These are phyloP conservation scores for Prunus padus DNA, from an alignment of 306 rosid species.

Conservation along the genomic window DNA sequence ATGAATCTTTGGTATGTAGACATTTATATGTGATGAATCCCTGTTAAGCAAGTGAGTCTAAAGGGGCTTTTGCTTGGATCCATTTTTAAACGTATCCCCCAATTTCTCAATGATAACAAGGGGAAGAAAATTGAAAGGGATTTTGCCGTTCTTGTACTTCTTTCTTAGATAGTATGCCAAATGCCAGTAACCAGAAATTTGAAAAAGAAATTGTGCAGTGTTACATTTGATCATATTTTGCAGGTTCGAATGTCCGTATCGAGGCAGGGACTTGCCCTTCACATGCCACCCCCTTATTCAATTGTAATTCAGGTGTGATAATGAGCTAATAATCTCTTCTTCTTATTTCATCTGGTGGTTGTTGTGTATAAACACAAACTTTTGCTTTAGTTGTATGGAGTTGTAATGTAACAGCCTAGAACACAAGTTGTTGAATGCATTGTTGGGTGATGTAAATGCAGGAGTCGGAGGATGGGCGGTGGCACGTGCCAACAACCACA, in stretches of 20 bases:
- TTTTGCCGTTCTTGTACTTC: neutral
- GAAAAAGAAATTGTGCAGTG: too few species aligned
- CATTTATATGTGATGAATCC: too few species aligned
- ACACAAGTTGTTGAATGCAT: constrained; percentile 4
- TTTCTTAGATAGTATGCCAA: neutral
- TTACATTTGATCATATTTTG: constrained; percentile 21
- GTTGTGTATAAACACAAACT: neutral
- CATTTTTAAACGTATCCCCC: neutral
- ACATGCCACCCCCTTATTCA: constrained; percentile 80
- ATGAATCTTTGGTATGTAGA: neutral
- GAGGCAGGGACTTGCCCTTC: constrained; percentile 36
- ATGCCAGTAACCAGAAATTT: neutral
- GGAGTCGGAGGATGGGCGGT: constrained; percentile 79
- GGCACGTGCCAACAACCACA: constrained; percentile 76
- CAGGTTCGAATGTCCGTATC: constrained; percentile 69
- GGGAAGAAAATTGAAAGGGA: neutral
- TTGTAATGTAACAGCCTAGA: constrained; percentile 2
- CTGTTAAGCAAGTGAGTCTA: too few species aligned
- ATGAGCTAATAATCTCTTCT: constrained; percentile 6
- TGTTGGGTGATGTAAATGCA: constrained; percentile 29
- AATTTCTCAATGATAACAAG: neutral
- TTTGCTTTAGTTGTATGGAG: neutral
- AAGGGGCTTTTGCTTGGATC: neutral
- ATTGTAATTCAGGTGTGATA: constrained; percentile 75
- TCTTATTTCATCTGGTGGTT: neutral